Conservation (phyloP, 169 alveolate species). For the Cryptosporidium parvum region DNA sequence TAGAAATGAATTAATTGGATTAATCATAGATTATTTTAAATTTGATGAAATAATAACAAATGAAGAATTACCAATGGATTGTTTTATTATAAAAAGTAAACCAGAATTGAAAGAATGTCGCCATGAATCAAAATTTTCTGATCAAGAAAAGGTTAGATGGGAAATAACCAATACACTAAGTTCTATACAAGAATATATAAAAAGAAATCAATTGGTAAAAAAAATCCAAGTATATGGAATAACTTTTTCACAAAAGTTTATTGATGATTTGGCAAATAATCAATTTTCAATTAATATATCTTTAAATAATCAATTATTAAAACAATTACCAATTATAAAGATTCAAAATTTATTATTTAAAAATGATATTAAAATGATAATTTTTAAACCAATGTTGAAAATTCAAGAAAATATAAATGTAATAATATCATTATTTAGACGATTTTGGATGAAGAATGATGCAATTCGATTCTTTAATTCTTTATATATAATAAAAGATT, state of each 20-base stretch:
- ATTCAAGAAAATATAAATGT: constrained; percentile 8
- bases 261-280: constrained; percentile 5
- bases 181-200: constrained; percentile 13
- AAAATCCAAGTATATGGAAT: not conserved
- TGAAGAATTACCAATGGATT: not conserved
- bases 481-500: not conserved
- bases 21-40: not conserved
- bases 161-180: constrained; percentile 1
- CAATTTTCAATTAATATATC: not conserved
- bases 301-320: not conserved
- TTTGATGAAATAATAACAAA: not conserved
- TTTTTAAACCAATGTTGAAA: not conserved
- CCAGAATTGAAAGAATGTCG: not conserved
- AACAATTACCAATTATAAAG: constrained; percentile 12
- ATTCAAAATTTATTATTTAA: not conserved
- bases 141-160: not conserved
- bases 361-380: not conserved
- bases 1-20: not conserved
- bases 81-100: not conserved
- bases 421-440: not conserved
- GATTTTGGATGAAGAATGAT: constrained; percentile 9
- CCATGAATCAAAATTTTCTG: not conserved
- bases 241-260: not conserved
- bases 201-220: constrained; percentile 1
- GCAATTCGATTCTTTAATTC: constrained; percentile 3